Evolutionary conservation across 768 basidiomycete genomes (phyloP), one percentile per base, ranked within the genome.

Genomic region (Mycena rosella): DNA sequence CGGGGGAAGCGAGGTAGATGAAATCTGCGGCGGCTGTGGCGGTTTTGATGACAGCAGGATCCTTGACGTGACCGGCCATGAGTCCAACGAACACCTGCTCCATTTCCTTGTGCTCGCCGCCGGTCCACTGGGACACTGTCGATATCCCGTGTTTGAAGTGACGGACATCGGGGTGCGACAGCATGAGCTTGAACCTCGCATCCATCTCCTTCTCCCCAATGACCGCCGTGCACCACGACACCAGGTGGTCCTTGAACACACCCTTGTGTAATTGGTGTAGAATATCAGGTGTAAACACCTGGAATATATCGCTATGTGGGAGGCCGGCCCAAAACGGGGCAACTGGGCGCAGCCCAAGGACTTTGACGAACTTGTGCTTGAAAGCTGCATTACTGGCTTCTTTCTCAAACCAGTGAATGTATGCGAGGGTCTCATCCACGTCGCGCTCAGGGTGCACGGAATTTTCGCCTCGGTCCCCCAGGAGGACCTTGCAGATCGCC

Each of bases 231-330:
- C 69, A 70, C 84, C 82, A 85, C 0, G 63, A 72, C 0, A 81
- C 73, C 0, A 83, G 51, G 60, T 86, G 83, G 58, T 84, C 81
- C 48, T 82, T 82, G 76, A 86, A 84, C 13, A 84, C 65, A 0
- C 85, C 85, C 58, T 86, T 84, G 71, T 85, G 82, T 0, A 87
- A 70, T 67, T 87, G 84, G 69, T 87, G 85, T 7, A 87, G 77
- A 22, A 85, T 53, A 67, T 86, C 82, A 0, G 84, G 84, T 0
- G 81, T 83, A 22, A 86, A 73, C 30, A 63, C 74, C 0, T 44
- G 0, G 71, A 81, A 83, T 42, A 86, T 86, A 62, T 85, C 61
- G 65, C 70, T 68, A 64, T 81, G 78, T 0, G 82, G 82, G 1
- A 85, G 72, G 38, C 79, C 67, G 0, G 48, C 49, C 84, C 83